Conservation (phyloP, 2,329 filamentous ascomycete species). For the Colletotrichum caudatum region DNA sequence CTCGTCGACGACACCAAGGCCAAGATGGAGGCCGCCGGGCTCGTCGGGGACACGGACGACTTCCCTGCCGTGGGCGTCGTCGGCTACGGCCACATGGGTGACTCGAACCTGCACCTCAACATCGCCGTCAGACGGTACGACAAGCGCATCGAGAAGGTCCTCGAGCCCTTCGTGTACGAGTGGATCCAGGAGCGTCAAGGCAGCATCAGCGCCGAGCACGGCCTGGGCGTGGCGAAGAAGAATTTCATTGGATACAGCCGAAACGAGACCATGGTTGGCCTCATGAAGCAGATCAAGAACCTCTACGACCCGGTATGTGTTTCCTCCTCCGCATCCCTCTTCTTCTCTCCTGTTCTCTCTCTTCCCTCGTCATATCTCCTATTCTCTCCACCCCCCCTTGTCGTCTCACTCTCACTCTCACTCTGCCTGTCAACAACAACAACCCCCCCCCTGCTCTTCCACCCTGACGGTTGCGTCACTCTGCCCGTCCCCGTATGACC, state of each 20-base stretch:
- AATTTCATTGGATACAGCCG: constrained; percentile 94
- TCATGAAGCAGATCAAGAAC: constrained; percentile 97
- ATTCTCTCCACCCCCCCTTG: constrained; percentile 23
- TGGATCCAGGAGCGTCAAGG: constrained; percentile 91
- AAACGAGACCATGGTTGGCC: constrained; percentile 83
- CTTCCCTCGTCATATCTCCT: constrained; percentile 1
- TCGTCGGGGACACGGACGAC: constrained; percentile 80
- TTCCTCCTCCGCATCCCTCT: constrained; percentile 9
- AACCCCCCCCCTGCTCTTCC: constrained; percentile 6
- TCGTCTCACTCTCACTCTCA: constrained; percentile 3
- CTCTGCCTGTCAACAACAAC: not conserved
- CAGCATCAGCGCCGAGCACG: constrained; percentile 97
- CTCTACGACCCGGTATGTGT: constrained; percentile 89
- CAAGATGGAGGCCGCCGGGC: constrained; percentile 77
- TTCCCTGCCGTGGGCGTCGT: constrained; percentile 90
- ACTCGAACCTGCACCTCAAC: constrained; percentile 95
- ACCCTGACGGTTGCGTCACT: constrained; percentile 12
- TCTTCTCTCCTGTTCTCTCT: constrained; percentile 18
- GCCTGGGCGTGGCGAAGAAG: constrained; percentile 94
- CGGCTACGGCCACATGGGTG: constrained; percentile 98
- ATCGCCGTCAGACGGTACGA: constrained; percentile 86
- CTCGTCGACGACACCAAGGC: constrained; percentile 88
- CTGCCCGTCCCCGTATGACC: constrained; percentile 11
- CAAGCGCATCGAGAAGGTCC: constrained; percentile 83
- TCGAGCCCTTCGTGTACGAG: constrained; percentile 97